A percentile compares a stretch with the other conserved stretches of the same genome.
These are phyloP conservation scores for Entomortierella chlamydospora DNA, from an alignment of 192 early-diverging fungal species.

Conservation along the genomic window DNA sequence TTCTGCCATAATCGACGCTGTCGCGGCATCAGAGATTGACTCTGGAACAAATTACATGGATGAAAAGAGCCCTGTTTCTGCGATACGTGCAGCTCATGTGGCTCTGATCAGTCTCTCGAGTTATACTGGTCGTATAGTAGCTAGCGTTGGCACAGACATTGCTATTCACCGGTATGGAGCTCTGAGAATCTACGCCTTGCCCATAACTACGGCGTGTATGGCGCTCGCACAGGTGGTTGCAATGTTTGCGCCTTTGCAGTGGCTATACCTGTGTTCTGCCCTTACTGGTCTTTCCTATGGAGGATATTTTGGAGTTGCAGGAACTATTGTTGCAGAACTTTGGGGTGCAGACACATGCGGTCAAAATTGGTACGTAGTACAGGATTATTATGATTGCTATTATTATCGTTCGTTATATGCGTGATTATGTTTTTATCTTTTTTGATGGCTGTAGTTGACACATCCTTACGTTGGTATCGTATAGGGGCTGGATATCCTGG, in stretches of 20 bases:
- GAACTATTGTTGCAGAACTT: conserved; percentile 46
- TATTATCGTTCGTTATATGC: no score
- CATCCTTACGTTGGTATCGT: no score
- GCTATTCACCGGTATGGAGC: conserved; percentile 20
- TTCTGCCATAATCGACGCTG: conserved; percentile 37
- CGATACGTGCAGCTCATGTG: conserved; percentile 35
- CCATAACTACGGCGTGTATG: conserved; percentile 28
- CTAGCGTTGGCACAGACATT: conserved; percentile 31
- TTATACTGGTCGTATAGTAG: conserved; percentile 22
- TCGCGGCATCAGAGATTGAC: conserved; percentile 16
- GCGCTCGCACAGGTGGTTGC: conserved; percentile 28
- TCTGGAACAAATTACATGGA: neutral
- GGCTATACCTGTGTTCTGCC: conserved; percentile 29
- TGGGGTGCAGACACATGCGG: conserved; percentile 48
- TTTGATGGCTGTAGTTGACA: no score
- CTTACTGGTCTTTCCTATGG: conserved; percentile 42
- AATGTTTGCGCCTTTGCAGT: conserved; percentile 31
- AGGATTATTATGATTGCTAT: neutral
- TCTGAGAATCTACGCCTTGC: conserved; percentile 21
- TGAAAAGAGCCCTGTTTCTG: conserved; percentile 7
- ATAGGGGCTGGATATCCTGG: conserved; percentile 53
- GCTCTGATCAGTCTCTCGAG: conserved; percentile 44
- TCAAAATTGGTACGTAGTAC: conserved; percentile 45
- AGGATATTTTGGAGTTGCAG: conserved; percentile 49
- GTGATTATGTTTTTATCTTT: no score